phyloP scores from a whole-genome alignment of 2,329 filamentous ascomycete species.

The Botrytis deweyae region DNA sequence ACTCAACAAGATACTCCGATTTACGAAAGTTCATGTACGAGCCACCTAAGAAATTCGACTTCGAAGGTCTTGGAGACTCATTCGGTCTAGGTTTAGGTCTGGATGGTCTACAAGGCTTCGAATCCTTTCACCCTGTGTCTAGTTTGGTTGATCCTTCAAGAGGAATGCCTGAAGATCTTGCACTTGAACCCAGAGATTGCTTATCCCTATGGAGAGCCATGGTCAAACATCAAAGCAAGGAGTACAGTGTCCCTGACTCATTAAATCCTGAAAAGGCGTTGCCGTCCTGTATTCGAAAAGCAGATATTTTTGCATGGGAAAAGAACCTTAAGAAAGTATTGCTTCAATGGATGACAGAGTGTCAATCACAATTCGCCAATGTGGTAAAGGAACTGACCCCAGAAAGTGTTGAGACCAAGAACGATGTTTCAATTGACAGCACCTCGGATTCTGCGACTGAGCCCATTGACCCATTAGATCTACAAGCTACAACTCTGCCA shows the following conservation, averaged over 20 bases:
- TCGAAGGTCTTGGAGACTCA: conserved; percentile 40
- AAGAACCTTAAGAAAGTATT: conserved; percentile 58
- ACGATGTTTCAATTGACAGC: conserved; percentile 14
- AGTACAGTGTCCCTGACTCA: conserved; percentile 50
- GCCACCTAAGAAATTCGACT: conserved; percentile 46
- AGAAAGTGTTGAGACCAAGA: conserved; percentile 7
- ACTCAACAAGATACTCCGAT: conserved; percentile 71
- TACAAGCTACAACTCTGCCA: conserved; percentile 52
- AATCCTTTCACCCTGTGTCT: conserved; percentile 61
- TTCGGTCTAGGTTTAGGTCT: conserved; percentile 45
- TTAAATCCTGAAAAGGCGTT: conserved; percentile 52
- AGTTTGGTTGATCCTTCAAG: conserved; percentile 60
- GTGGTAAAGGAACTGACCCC: conserved; percentile 49
- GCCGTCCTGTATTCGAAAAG: conserved; percentile 58
- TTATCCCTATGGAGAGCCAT: conserved; percentile 64
- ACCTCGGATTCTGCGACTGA: conserved; percentile 29
- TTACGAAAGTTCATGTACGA: conserved; percentile 71
- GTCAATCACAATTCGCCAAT: conserved; percentile 44
- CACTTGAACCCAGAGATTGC: conserved; percentile 70
- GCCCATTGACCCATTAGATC: conserved; percentile 35
- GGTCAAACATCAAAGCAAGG: conserved; percentile 53
- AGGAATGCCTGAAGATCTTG: conserved; percentile 66
- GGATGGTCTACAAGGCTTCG: conserved; percentile 41
- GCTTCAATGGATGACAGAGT: conserved; percentile 58
- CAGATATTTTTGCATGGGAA: conserved; percentile 67